Evolutionary conservation across 2,329 filamentous ascomycete species (phyloP).

Genomic region (Penicillium aurantiogriseum): DNA sequence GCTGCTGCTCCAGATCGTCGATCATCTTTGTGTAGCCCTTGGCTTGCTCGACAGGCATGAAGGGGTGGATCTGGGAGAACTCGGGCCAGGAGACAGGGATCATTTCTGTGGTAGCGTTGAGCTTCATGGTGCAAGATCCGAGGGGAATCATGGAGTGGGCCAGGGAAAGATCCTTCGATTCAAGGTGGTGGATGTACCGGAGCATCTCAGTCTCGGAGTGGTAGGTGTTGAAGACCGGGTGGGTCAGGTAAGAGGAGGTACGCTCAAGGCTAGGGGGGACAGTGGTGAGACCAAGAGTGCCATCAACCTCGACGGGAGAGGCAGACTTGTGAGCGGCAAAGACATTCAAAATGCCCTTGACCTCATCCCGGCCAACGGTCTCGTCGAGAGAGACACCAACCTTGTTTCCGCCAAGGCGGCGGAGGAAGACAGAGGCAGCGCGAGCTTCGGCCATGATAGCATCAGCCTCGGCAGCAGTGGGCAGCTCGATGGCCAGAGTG

Average conservation of each 20-base stretch:
- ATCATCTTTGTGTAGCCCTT: constrained; percentile 71
- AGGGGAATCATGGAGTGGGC: constrained; percentile 98
- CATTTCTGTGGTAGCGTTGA: constrained; percentile 94
- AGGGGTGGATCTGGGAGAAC: constrained; percentile 79
- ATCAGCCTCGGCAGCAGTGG: constrained; percentile 50
- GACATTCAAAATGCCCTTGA: constrained; percentile 57
- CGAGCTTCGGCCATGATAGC: constrained; percentile 54
- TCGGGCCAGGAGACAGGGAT: constrained; percentile 74
- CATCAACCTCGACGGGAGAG: constrained; percentile 33
- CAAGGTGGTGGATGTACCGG: constrained; percentile 87
- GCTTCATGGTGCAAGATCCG: constrained; percentile 97
- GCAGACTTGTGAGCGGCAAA: constrained; percentile 50
- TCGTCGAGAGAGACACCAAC: constrained; percentile 79
- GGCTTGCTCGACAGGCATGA: constrained; percentile 63
- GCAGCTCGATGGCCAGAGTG: constrained; percentile 68
- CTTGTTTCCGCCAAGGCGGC: constrained; percentile 59
- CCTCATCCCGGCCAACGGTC: constrained; percentile 58
- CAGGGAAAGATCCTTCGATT: constrained; percentile 90
- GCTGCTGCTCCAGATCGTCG: constrained; percentile 68
- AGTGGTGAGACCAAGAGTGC: constrained; percentile 41
- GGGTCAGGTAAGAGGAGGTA: constrained; percentile 73
- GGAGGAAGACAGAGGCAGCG: constrained; percentile 59
- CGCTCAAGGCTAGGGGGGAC: constrained; percentile 61
- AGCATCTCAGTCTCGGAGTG: constrained; percentile 94
- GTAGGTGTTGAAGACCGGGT: constrained; percentile 91